Evolutionary conservation across 2,329 filamentous ascomycete genomes (phyloP).

Genomic region (Piedraia hortae): DNA sequence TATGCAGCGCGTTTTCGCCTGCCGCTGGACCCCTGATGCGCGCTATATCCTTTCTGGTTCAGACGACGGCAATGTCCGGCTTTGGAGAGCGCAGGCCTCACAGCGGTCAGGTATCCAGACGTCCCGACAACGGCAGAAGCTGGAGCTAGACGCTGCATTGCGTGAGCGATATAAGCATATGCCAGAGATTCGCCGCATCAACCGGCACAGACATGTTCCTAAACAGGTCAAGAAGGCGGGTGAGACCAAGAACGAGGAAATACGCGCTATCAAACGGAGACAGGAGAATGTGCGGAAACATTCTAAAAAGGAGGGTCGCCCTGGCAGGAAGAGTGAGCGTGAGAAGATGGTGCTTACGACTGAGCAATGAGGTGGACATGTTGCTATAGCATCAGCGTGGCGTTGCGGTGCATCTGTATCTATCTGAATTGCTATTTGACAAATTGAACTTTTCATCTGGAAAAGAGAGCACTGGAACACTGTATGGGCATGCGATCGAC

Average conservation of each 20-base stretch:
- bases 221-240: conserved; percentile 85
- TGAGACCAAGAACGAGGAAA: conserved; percentile 78
- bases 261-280: conserved; percentile 62
- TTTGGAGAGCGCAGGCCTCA: conserved; percentile 77
- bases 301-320: conserved; percentile 52
- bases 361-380: conserved; percentile 23
- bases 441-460: conserved; percentile 1
- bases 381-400: background rate
- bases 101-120: conserved; percentile 64
- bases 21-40: conserved; percentile 63
- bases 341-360: conserved; percentile 72
- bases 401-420: background rate
- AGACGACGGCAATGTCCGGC: conserved; percentile 70
- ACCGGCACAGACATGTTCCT: conserved; percentile 70
- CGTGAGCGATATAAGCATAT: conserved; percentile 72
- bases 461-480: too few relatives aligned
- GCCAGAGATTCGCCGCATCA: conserved; percentile 82
- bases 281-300: conserved; percentile 91
- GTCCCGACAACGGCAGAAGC: conserved; percentile 54
- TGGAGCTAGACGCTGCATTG: conserved; percentile 76
- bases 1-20: conserved; percentile 82
- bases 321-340: conserved; percentile 48
- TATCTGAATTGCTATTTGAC: background rate
- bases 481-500: too few relatives aligned
- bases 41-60: conserved; percentile 75